Base-by-base conservation (phyloP, 202 grass and related monocot species). In the Zoysia matrella region DNA sequence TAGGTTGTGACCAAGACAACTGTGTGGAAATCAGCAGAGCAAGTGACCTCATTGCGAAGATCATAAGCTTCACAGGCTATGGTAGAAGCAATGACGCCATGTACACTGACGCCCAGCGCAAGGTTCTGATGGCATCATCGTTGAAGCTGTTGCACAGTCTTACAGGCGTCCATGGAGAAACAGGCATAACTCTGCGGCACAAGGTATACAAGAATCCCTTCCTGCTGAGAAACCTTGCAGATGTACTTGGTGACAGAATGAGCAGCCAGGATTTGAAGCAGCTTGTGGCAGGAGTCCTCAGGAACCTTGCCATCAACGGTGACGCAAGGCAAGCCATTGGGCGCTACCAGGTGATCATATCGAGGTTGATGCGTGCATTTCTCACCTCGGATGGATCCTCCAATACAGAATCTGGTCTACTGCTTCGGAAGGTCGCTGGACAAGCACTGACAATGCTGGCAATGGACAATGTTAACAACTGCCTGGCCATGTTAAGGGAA, bases 1-100 rank as follows among this genome's bases (percentile, higher is more conserved):
- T 66, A 6, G 2, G 1, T 10, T 86, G 47, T 81, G 78, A 70
- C 71, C 65, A 47, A 0, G 65, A 41, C 2, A 86, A 71, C 6
- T 81, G 84, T 11, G 9, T n/a, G 43, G 83, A 73, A 22, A 85
- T 85, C 50, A 85, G 13, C 18, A 85, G 36, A 55, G 22, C 60
- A 48, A n/a, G 5, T 2, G 42, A 22, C 43, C 75, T 85, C 50
- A 67, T 79, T 4, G 2, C 12, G 0, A 79, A 79, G 51, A 79
- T 85, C 3, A 56, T 85, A 67, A 61, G 50, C 3, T 85, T 74
- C 49, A 82, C 70, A 55, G 39, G 39, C 15, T 54, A 39, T 0
- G 36, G 60, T 5, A 46, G 10, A 61, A 11, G 13, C 8, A 60
- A 0, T 65, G 58, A 42, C 30, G 51, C 14, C 11, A 62, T 6